Evolutionary conservation across 495 filamentous ascomycete genomes (phyloP).

Genomic region (Cercophora scortea): DNA sequence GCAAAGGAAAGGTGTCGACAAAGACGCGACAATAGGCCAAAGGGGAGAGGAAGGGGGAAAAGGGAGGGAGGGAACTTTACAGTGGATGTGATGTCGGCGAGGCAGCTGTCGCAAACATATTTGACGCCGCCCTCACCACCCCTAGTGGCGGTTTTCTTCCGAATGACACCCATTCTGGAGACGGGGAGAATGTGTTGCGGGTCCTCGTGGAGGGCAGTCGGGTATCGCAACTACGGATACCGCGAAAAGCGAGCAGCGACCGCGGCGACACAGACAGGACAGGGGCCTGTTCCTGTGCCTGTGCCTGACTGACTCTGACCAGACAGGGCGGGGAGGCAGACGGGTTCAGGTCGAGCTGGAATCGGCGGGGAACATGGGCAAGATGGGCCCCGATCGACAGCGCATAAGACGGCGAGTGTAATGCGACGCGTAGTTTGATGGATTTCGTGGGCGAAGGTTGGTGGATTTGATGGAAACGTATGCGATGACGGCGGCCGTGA

Average conservation of each 20-base stretch:
- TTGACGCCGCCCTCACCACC: conserved; percentile 89
- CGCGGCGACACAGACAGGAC: too few relatives aligned
- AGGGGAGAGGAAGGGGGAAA: background rate
- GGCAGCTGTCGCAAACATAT: conserved; percentile 94
- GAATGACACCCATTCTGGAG: conserved; percentile 78
- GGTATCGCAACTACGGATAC: too few relatives aligned
- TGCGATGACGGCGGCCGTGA: background rate
- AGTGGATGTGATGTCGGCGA: conserved; percentile 88
- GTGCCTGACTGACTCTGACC: too few relatives aligned
- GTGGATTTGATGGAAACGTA: conserved; percentile 16
- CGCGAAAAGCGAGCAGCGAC: too few relatives aligned
- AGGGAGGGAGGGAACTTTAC: conserved; percentile 43
- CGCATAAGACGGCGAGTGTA: background rate
- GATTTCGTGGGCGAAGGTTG: conserved; percentile 1
- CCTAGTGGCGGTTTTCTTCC: conserved; percentile 85
- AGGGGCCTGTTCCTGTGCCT: too few relatives aligned
- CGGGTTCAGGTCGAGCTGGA: conserved; percentile 4
- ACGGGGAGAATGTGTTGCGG: conserved; percentile 9
- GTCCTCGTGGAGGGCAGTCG: background rate
- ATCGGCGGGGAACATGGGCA: conserved; percentile 8
- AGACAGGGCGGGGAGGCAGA: too few relatives aligned
- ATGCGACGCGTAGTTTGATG: conserved; percentile 20
- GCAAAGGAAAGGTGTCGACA: background rate
- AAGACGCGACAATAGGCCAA: too few relatives aligned
- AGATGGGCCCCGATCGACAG: conserved; percentile 1